A percentile compares a stretch with the other conserved stretches of the same genome.
These are phyloP conservation scores for Saccharomycopsis hybrid DNA, from an alignment of 1,139 yeast species.

Conservation along the genomic window DNA sequence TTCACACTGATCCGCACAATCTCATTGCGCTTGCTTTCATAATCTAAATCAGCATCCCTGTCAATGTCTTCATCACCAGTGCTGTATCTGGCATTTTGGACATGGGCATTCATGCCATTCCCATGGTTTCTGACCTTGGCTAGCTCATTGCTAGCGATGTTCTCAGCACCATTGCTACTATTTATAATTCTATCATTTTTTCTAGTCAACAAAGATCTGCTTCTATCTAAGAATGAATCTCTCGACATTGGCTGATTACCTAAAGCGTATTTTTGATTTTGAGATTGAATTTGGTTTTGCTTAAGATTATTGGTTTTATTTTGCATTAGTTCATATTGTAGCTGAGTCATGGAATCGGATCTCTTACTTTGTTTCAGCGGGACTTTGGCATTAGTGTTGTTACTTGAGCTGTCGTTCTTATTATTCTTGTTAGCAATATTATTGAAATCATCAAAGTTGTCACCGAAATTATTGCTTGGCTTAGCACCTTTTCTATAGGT, in stretches of 20 bases:
- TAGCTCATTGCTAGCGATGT: too few species aligned
- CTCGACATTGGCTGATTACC: not conserved
- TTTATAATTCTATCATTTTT: not conserved
- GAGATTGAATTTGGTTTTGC: not conserved
- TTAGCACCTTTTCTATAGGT: too few species aligned
- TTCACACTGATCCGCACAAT: constrained; percentile 18
- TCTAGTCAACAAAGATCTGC: not conserved
- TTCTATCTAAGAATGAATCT: constrained; percentile 15
- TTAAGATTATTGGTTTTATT: not conserved
- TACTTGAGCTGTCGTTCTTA: not conserved
- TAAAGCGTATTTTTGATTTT: not conserved
- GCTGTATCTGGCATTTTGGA: not conserved
- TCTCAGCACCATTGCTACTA: too few species aligned
- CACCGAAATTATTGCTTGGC: too few species aligned
- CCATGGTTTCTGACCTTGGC: too few species aligned
- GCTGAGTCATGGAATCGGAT: constrained; percentile 2
- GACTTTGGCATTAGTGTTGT: not conserved
- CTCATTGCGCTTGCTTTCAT: constrained; percentile 15
- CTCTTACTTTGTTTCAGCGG: not conserved
- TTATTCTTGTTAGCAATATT: too few species aligned
- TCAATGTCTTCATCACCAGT: constrained; percentile 13
- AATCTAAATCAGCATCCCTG: constrained; percentile 13
- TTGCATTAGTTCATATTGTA: constrained; percentile 1
- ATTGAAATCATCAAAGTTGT: too few species aligned
- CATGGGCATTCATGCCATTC: too few species aligned